Evolutionary conservation across 345 rosid genomes (phyloP).

Genomic region (Cardiospermum halicacabum): DNA sequence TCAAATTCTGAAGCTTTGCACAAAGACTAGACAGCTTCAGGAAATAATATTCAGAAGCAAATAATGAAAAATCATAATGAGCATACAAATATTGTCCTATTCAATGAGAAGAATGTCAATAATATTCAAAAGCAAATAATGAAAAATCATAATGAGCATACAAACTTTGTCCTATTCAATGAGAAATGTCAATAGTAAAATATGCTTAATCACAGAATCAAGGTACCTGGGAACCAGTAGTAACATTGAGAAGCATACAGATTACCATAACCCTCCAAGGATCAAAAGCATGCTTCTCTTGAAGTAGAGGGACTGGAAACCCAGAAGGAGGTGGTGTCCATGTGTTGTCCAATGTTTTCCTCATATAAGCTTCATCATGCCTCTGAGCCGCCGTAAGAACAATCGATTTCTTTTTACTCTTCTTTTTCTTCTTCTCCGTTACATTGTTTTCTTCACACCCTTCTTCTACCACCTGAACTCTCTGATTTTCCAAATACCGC

Average conservation of each 20-base stretch:
- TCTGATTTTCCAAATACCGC: constrained; percentile 26
- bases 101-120: too few species aligned
- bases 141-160: too few species aligned
- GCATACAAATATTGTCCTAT: too few species aligned
- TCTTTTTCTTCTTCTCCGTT: constrained; percentile 15
- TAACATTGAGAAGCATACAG: constrained; percentile 70
- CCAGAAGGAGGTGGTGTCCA: constrained; percentile 60
- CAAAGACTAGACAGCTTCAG: too few species aligned
- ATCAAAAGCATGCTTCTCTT: constrained; percentile 55
- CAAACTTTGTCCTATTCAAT: too few species aligned
- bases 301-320: constrained; percentile 37
- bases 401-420: constrained; percentile 18
- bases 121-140: too few species aligned
- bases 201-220: too few species aligned
- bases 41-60: too few species aligned
- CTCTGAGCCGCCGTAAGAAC: constrained; percentile 31
- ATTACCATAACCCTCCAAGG: constrained; percentile 70
- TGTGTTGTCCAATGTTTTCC: constrained; percentile 36
- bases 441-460: neutral
- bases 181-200: too few species aligned
- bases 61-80: too few species aligned
- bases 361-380: constrained; percentile 51
- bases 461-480: too few species aligned
- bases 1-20: constrained; percentile 1
- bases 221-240: constrained; percentile 53